Base-by-base conservation (phyloP, 768 basidiomycete genomes). In the Sistotremastrum niveocremeum region DNA sequence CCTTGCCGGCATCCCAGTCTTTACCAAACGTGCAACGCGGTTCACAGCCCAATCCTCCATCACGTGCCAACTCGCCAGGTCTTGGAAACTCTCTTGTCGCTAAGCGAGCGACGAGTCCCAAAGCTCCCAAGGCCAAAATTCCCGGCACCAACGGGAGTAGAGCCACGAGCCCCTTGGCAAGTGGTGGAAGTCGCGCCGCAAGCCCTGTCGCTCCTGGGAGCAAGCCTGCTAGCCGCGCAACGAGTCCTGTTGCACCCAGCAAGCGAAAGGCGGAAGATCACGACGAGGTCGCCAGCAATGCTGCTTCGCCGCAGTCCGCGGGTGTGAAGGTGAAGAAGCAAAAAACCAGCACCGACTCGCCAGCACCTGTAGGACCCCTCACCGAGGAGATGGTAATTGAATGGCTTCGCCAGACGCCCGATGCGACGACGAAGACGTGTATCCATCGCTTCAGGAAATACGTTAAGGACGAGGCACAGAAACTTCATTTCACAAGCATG, bases 41-140 rank as follows among this genome's bases (percentile, higher is more conserved):
- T 29, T 42, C 33, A 35, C 37, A 32, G 55, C 55, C 63, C 45
- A 57, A 55, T 39, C 58, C 60, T 41, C 42, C 52, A 38, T 39
- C 66, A 8, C 60, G 65, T 31, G 50, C 63, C 36, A 47, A 61
- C 37, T 64, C 62, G 41, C 57, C 69, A 32, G 49, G 41, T 7
- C 33, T 41, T 35, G 86, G 85, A 0, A 84, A 87, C 62, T 84
- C 81, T 2, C 57, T 84, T 28, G 75, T 91, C 10, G 87, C 87
- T 2, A 83, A 82, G 62, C 77, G 87, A 11, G 87, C 87, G 3
- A 88, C 85, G 1, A 87, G 84, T 50, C 87, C 86, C 4, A 85
- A 84, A 54, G 67, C 62, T 7, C 74, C 76, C 3, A 84, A 82
- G 58, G 64, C 65, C 6, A 81, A 76, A 53, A 51, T 70, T 7